Percentiles rank a stretch among this genome's conserved stretches.
Conservation (phyloP, 106 monocot genomes). For the Dendrobium huoshanense region DNA sequence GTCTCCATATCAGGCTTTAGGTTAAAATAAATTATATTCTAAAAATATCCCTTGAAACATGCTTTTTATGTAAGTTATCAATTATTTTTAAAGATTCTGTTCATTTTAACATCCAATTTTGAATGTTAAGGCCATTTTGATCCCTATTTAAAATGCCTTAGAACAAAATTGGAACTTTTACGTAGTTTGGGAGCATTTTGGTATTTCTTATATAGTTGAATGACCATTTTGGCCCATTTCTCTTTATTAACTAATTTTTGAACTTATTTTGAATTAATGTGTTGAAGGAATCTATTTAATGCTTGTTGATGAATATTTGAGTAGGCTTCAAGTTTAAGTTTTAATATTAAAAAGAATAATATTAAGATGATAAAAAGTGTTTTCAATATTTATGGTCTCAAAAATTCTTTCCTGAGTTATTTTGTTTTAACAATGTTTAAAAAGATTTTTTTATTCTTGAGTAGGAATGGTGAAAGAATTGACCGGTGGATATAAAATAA, state of each 20-base stretch:
- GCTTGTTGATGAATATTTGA: not conserved
- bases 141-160: too few species aligned
- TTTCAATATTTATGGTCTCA: not conserved
- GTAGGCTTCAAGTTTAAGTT: not conserved
- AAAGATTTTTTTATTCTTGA: not conserved
- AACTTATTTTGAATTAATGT: not conserved
- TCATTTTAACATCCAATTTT: too few species aligned
- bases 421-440: conserved; percentile 6
- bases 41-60: too few species aligned
- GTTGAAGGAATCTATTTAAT: not conserved
- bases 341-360: not conserved
- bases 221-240: too few species aligned
- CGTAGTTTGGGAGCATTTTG: too few species aligned
- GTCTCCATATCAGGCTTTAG: too few species aligned
- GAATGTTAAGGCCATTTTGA: too few species aligned
- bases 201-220: too few species aligned
- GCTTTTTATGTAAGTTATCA: too few species aligned
- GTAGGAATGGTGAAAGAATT: conserved; percentile 89
- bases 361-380: not conserved
- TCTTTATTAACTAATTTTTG: not conserved
- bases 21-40: too few species aligned
- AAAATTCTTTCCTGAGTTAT: not conserved
- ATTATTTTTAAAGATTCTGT: too few species aligned
- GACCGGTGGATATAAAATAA: conserved; percentile 90
- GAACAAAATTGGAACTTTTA: too few species aligned